Evolutionary conservation across 495 filamentous ascomycete species (phyloP), one percentile per base, ranked within the genome.

Genomic region (Penicillium nucicola): DNA sequence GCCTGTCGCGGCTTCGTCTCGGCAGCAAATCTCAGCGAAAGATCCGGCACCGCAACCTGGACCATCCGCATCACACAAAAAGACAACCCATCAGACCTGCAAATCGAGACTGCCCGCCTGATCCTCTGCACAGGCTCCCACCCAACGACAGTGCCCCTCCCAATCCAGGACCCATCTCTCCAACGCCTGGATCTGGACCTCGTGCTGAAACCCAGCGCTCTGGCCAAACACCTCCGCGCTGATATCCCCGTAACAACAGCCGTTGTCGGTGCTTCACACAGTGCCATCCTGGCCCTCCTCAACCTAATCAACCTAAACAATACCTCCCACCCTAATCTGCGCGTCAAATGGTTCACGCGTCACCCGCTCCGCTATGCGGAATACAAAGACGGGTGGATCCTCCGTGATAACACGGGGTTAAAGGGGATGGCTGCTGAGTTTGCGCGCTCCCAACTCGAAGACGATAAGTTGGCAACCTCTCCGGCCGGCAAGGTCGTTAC

Each of bases 381-480:
- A 57, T 80, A 73, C 60, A 81, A 68, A 66, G 79, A 81, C 40
- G 80, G 77, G 44, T 85, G 81, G 81, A 80, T 84, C 42, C 62
- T 82, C 44, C 77, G 77, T 41, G 82, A 85, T 50, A 85, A 84
- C 64, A 84, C 82, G 3, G 82, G 82, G 3, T 65, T 85, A 13
- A 84, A 85, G 58, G 82, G 82, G n/a, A 63, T 66, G 3, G 81
- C 77, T 0, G 81, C 80, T 0, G 68, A 76, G n/a, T 85, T 80
- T 64, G 82, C 81, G 3, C 72, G 70, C 37, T 65, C 74, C 12
- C 71, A 83, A 39, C 67, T 85, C 2, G 82, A 84, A 53, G 78
- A 77, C 34, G 72, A 70, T 2, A 48, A 52, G 3, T 67, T 84
- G 5, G 41, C 66, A 14, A 61, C 64, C 11, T 82, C 79, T 20